phyloP scores from a whole-genome alignment of 2,329 filamentous ascomycete genomes.

The Hypocrella siamensis region DNA sequence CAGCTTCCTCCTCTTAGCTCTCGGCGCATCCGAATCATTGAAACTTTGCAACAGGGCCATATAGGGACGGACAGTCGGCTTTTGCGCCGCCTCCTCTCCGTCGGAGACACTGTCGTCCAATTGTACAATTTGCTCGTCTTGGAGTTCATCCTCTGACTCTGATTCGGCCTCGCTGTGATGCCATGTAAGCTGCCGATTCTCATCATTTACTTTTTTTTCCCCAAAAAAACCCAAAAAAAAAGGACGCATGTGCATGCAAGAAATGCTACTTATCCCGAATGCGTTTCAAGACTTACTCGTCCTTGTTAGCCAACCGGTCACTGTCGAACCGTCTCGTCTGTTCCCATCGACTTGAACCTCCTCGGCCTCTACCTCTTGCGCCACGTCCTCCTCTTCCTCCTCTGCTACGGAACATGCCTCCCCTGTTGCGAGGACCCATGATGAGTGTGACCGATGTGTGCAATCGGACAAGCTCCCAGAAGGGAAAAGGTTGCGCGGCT shows the following conservation, averaged over 20 bases:
- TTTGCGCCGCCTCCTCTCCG: constrained; percentile 27
- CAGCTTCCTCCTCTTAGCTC: constrained; percentile 42
- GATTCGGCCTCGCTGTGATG: constrained; percentile 4
- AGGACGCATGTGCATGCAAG: too few relatives aligned
- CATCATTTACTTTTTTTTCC: neutral
- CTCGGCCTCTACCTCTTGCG: constrained; percentile 9
- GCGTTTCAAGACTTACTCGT: constrained; percentile 14
- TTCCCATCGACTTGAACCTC: constrained; percentile 19
- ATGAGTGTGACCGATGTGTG: too few relatives aligned
- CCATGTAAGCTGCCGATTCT: neutral
- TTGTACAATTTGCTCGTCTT: constrained; percentile 19
- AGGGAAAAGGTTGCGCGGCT: neutral
- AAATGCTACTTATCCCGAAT: neutral
- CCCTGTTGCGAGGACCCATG: constrained; percentile 21
- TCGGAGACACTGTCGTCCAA: constrained; percentile 23
- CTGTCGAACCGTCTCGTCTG: constrained; percentile 20
- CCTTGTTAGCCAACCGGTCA: constrained; percentile 18
- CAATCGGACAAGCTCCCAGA: too few relatives aligned
- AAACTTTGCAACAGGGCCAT: constrained; percentile 43
- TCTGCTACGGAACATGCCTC: constrained; percentile 16
- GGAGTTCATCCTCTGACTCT: constrained; percentile 8
- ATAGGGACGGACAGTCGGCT: constrained; percentile 32
- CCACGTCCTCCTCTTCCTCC: constrained; percentile 13
- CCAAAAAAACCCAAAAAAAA: too few relatives aligned
- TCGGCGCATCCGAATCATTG: constrained; percentile 26